phyloP scores from a whole-genome alignment of 768 basidiomycete species.

The Lentinula guzmanii region DNA sequence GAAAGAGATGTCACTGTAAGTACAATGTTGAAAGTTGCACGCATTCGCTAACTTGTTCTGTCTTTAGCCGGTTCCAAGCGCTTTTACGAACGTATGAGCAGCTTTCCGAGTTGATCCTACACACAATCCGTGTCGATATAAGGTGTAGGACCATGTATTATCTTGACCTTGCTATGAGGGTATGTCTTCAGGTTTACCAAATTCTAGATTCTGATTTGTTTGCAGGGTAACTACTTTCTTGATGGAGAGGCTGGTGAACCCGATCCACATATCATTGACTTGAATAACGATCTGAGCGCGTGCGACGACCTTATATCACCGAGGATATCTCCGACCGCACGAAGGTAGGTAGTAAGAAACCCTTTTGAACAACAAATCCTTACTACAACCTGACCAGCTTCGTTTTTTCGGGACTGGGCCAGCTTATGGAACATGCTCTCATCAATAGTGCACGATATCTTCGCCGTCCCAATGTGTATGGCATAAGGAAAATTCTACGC shows the following conservation, averaged over 20 bases:
- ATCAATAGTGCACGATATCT: conserved; percentile 71
- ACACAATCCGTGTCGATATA: conserved; percentile 83
- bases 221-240: conserved; percentile 78
- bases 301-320: conserved; percentile 66
- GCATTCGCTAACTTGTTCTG: conserved; percentile 8
- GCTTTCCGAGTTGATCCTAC: conserved; percentile 78
- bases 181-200: conserved; percentile 25
- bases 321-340: conserved; percentile 57
- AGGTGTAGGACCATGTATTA: conserved; percentile 81
- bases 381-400: conserved; percentile 46
- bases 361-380: conserved; percentile 3
- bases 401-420: conserved; percentile 78
- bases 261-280: conserved; percentile 81
- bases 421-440: conserved; percentile 79
- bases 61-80: conserved; percentile 79
- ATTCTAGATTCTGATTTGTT: background rate
- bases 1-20: conserved; percentile 84
- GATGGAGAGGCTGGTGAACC: conserved; percentile 86
- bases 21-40: conserved; percentile 6
- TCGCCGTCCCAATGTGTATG: conserved; percentile 61
- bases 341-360: conserved; percentile 44
- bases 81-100: conserved; percentile 88
- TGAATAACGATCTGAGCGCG: conserved; percentile 74
- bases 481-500: conserved; percentile 80
- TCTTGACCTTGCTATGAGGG: conserved; percentile 73